Evolutionary conservation across 1,284 basidiomycete genomes (phyloP), one percentile per base, ranked within the genome.

Genomic region (Wallemia hederae): DNA sequence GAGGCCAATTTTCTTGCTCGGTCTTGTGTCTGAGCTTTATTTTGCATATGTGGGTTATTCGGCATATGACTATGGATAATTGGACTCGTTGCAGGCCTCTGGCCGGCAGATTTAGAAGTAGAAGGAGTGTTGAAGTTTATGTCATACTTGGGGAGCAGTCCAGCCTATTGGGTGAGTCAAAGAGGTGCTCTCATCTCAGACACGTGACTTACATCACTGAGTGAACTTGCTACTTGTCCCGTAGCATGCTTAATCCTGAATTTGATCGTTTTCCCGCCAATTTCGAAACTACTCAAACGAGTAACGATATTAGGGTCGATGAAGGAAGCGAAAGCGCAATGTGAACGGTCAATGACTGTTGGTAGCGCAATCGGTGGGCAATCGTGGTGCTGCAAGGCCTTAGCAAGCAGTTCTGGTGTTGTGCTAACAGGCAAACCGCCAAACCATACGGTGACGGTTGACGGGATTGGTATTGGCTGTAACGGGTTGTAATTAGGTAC

Each of bases 311-410:
- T 28, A 14, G 56, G 56, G 24, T 28, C 27, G 17, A 28, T 28
- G 56, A 58, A 58, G 25, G 25, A 27, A 15, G 56, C 56, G 24
- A 58, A 58, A 58, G 56, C 56, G 56, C 56, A 58, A 28, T 58
- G 56, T 11, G 56, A 27, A 28, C 56, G 56, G 17, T 58, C 56
- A 22, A 58, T 58, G 25, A 58, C 56, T 2, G 56, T 58, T 28
- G 56, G 25, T 11, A 27, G 17, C 11, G 56, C 19, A 14, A 58
- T 58, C 7, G 56, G 56, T 5, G 5, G 25, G 24, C 56, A 58
- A 11, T 28, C 56, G 25, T 28, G 56, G 9, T 28, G 14, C 17
- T 28, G 56, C n/a, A 58, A 27, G 17, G 56, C 56, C 17, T 26
- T 28, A 27, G 56, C 25, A 17, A 58, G 25, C 3, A 58, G 15